phyloP scores from a whole-genome alignment of 805 yeast species.

The Candida michaelii region DNA sequence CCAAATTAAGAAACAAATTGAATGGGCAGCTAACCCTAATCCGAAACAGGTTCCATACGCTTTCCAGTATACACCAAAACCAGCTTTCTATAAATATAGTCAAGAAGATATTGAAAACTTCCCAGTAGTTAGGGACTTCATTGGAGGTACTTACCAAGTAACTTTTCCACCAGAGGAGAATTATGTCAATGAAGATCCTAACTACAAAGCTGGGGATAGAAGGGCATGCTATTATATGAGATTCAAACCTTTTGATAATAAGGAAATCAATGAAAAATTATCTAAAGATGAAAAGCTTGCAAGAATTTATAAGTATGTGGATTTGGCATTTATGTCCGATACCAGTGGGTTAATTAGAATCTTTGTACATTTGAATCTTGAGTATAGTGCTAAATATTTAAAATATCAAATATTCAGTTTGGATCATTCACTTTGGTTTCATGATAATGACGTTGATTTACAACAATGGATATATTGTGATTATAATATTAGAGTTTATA shows the following conservation, averaged over 20 bases:
- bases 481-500: background rate
- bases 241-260: background rate
- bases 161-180: background rate
- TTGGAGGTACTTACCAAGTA: background rate
- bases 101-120: background rate
- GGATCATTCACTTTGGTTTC: slow-evolving; percentile 49
- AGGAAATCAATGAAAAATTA: background rate
- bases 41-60: background rate
- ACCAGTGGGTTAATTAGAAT: background rate
- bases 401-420: background rate
- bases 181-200: background rate
- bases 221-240: background rate
- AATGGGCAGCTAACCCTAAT: background rate
- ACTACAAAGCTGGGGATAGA: background rate
- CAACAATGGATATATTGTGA: slow-evolving; percentile 45
- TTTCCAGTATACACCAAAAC: background rate
- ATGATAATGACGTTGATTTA: slow-evolving; percentile 47
- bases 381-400: background rate
- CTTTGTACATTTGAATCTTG: background rate
- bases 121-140: background rate
- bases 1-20: background rate
- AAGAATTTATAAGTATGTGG: background rate
- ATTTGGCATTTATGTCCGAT: background rate
- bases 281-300: background rate
- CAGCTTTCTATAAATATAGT: background rate